Evolutionary conservation across 2,329 filamentous ascomycete genomes (phyloP).

Genomic region (Calonectria pteridis): DNA sequence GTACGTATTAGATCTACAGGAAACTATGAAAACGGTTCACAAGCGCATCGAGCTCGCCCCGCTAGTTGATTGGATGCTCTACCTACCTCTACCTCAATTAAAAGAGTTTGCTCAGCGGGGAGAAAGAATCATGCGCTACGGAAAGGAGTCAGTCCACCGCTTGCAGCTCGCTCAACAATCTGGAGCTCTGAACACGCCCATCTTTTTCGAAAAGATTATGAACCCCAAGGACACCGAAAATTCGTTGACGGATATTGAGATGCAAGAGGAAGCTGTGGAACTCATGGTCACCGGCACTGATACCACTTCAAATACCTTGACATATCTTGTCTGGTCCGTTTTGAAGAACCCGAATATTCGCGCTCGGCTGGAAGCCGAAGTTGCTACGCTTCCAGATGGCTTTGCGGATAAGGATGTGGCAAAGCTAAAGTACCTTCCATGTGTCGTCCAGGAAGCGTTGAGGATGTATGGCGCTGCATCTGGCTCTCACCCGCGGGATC

Average conservation of each 20-base stretch:
- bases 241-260: not conserved
- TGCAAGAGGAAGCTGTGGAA: not conserved
- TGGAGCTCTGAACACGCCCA: not conserved
- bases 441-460: not conserved
- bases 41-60: slow-evolving; percentile 5
- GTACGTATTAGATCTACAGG: slow-evolving; percentile 7
- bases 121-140: not conserved
- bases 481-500: slow-evolving; percentile 7
- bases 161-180: not conserved
- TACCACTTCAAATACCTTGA: slow-evolving; percentile 8
- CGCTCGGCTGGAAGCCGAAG: not conserved
- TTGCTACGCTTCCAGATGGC: not conserved
- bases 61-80: not conserved
- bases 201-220: slow-evolving; percentile 14
- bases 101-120: not conserved
- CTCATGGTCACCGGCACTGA: slow-evolving; percentile 5
- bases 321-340: slow-evolving; percentile 1
- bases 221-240: not conserved
- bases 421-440: not conserved
- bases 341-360: not conserved
- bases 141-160: slow-evolving; percentile 9
- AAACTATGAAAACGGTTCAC: not conserved
- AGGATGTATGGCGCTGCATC: slow-evolving; percentile 25
- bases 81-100: not conserved
- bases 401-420: not conserved